phyloP scores from a whole-genome alignment of 2,329 filamentous ascomycete species.

The Ceratocystis papillata region DNA sequence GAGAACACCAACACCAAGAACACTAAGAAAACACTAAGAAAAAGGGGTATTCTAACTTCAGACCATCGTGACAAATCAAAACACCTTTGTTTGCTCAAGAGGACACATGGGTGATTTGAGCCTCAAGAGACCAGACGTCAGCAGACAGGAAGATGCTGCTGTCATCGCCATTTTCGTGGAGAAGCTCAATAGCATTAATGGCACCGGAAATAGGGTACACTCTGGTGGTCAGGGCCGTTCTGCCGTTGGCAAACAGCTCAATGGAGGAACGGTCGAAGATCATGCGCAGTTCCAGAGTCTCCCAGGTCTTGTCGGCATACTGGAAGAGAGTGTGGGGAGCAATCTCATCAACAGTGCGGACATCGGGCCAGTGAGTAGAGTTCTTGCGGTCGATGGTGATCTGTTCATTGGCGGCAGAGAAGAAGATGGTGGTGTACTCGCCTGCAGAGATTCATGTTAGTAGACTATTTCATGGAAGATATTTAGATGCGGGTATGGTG shows the following conservation, averaged over 20 bases:
- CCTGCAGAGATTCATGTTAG: conserved; percentile 14
- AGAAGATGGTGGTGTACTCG: conserved; percentile 25
- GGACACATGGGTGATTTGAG: conserved; percentile 12
- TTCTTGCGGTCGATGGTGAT: conserved; percentile 25
- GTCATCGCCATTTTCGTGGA: conserved; percentile 20
- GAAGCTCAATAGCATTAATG: conserved; percentile 23
- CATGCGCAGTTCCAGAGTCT: conserved; percentile 26
- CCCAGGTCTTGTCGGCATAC: conserved; percentile 21
- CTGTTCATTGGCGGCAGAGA: conserved; percentile 23
- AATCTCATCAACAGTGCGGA: conserved; percentile 21
- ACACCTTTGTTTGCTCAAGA: neutral
- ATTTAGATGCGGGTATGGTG: neutral
- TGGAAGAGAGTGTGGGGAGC: conserved; percentile 24
- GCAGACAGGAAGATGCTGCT: conserved; percentile 17
- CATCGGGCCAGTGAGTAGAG: conserved; percentile 23
- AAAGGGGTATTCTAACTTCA: conserved; percentile 6
- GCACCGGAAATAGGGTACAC: conserved; percentile 26
- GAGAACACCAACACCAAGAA: no score
- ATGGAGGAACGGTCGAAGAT: conserved; percentile 27
- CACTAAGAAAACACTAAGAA: neutral
- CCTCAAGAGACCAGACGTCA: conserved; percentile 21
- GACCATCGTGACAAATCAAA: conserved; percentile 1
- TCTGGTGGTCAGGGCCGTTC: conserved; percentile 27
- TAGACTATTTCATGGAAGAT: neutral
- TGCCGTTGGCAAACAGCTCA: conserved; percentile 26